Conservation (phyloP, 192 early-diverging fungal genomes). For the Entomortierella lignicola region DNA sequence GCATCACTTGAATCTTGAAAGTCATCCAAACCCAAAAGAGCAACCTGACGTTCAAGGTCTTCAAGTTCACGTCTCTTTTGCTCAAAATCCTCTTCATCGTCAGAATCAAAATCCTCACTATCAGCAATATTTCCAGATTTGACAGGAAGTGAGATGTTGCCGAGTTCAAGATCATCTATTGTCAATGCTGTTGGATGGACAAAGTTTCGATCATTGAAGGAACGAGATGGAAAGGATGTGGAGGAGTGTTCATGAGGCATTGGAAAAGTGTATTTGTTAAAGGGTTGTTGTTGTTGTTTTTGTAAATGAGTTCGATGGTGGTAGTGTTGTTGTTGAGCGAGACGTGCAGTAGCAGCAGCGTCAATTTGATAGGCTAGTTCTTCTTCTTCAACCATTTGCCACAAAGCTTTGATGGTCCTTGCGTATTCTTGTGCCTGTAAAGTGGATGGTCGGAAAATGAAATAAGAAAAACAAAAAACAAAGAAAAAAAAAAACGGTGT, state of each 20-base stretch:
- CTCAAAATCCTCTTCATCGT: slow-evolving; percentile 11
- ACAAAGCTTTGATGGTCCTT: slow-evolving; percentile 44
- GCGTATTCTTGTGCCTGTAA: slow-evolving; percentile 51
- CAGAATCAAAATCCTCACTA: neutral
- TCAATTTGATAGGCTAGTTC: slow-evolving; percentile 20
- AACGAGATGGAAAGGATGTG: no score
- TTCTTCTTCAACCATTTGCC: slow-evolving; percentile 53
- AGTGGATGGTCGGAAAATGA: neutral
- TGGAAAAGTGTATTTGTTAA: neutral
- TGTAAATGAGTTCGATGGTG: neutral
- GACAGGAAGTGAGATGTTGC: neutral
- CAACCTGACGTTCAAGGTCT: slow-evolving; percentile 11
- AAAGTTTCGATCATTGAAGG: neutral
- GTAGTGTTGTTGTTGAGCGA: slow-evolving; percentile 1
- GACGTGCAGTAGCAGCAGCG: slow-evolving; percentile 11
- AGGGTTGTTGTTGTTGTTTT: neutral
- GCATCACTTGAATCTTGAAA: neutral
- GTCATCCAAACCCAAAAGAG: slow-evolving; percentile 1
- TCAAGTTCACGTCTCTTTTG: slow-evolving; percentile 6
- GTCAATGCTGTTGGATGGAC: neutral
- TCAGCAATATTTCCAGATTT: neutral
- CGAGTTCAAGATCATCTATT: neutral
- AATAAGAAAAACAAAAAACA: neutral
- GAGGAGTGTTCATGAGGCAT: neutral
- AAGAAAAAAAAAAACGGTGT: neutral